Evolutionary conservation across 306 rosid genomes (phyloP).

Genomic region (Begonia loranthoides): DNA sequence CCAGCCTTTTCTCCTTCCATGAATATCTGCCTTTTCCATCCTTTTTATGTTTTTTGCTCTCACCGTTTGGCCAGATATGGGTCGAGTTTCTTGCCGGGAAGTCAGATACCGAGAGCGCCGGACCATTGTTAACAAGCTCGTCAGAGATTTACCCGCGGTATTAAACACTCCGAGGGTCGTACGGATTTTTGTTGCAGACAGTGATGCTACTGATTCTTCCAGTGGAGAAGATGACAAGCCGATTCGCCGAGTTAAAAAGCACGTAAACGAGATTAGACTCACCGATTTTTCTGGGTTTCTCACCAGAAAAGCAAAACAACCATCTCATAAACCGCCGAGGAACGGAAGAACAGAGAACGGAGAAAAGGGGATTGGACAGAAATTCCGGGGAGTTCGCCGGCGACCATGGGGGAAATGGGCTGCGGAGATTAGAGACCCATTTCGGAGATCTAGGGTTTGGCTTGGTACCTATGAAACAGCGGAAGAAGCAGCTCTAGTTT

Average conservation of each 20-base stretch:
- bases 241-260: constrained; percentile 13
- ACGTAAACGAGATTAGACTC: constrained; percentile 32
- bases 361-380: constrained; percentile 6
- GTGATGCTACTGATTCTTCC: constrained; percentile 43
- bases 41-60: background rate
- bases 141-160: background rate
- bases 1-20: background rate
- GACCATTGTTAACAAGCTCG: constrained; percentile 16
- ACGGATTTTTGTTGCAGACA: constrained; percentile 32
- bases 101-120: constrained; percentile 15
- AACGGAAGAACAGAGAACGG: background rate
- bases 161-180: constrained; percentile 11
- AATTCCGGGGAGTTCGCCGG: constrained; percentile 33
- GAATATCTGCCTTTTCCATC: background rate
- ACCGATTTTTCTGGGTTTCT: constrained; percentile 1
- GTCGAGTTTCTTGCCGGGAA: background rate
- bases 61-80: background rate
- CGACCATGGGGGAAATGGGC: constrained; percentile 52
- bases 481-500: constrained; percentile 48
- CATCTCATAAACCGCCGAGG: background rate
- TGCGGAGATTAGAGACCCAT: constrained; percentile 47
- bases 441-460: constrained; percentile 23
- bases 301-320: background rate
- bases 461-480: constrained; percentile 49
- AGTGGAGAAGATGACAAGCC: constrained; percentile 28